Evolutionary conservation across 169 alveolate genomes (phyloP).

Genomic region (Plasmodium yoelii): DNA sequence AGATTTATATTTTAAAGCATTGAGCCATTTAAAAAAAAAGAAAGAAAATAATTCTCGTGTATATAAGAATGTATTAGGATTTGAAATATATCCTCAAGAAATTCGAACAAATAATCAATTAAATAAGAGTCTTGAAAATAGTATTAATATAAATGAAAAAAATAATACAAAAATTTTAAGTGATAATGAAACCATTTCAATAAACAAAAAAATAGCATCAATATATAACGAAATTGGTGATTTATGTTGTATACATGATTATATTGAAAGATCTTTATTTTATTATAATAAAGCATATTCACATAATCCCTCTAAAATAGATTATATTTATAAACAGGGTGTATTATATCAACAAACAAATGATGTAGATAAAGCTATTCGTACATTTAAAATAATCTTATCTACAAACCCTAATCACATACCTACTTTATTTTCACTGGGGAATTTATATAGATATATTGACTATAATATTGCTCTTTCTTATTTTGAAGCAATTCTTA

Average conservation of each 20-base stretch:
- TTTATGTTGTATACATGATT: conserved; percentile 71
- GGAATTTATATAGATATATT: conserved; percentile 71
- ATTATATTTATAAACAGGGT: conserved; percentile 68
- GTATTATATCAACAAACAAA: conserved; percentile 76
- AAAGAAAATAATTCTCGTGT: conserved; percentile 39
- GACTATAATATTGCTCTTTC: conserved; percentile 63
- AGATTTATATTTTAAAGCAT: conserved; percentile 48
- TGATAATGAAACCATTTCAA: conserved; percentile 7
- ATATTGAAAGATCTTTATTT: conserved; percentile 53
- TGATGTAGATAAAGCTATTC: conserved; percentile 57
- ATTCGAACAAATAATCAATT: conserved; percentile 1
- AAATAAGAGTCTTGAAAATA: conserved; percentile 9
- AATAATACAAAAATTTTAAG: not conserved
- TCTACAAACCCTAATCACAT: conserved; percentile 36
- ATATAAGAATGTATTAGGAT: conserved; percentile 59
- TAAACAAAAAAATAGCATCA: conserved; percentile 72
- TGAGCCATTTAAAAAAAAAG: conserved; percentile 36
- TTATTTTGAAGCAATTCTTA: conserved; percentile 68
- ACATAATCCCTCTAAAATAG: conserved; percentile 66
- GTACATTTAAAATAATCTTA: conserved; percentile 45
- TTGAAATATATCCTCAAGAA: conserved; percentile 68
- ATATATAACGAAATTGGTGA: conserved; percentile 71
- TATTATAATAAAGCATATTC: conserved; percentile 73
- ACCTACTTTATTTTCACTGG: conserved; percentile 67
- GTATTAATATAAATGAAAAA: not conserved